Base-by-base conservation (phyloP, 2,329 filamentous ascomycete species). In the Colletotrichum gloeosporioides region DNA sequence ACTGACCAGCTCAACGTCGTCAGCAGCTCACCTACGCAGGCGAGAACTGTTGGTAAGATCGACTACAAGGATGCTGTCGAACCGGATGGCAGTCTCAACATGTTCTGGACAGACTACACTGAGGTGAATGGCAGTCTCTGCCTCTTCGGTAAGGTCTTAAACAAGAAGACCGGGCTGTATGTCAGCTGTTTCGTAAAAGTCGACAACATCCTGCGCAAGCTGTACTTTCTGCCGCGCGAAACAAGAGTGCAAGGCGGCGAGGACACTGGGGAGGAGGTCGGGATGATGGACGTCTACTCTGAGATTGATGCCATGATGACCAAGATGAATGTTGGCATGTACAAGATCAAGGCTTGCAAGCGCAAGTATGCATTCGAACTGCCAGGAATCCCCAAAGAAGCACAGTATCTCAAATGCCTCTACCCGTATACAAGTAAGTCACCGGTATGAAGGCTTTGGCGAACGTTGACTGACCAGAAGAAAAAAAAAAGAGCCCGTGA, bases 41-140 rank as follows among this genome's bases (percentile, higher is more conserved):
- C 88, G 39, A 88, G 88, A 31, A 89, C 88, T 10, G 91, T 95
- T 78, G 96, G 96, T 55, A 99, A 99, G 85, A 90, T 98, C 65
- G 92, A 94, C 78, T 90, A 95, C 74, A 92, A 94, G 78, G 94
- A 98, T 84, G 96, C 95, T n/a, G 87, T 98, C n/a, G 96, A 99
- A 83, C 93, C 95, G 78, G 96, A 99, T 81, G 97, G 96, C 44
- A 98, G 95, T 80, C 89, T 99, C 34, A 93, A 94, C 79, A 95
- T 99, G 88, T 99, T 98, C 87, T 99, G 97, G 97, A 94, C 95
- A 9, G 97, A 99, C 85, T 99, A 98, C 82, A 95, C 94, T 1
- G 97, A 99, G 83, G 89, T 98, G 82, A 96, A 96, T 81, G 96
- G 96, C 75, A 97, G 93, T 79, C 88, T 99, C 12, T 99, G 96